Conservation (phyloP, 495 filamentous ascomycete species). For the Alectoria sarmentosa region DNA sequence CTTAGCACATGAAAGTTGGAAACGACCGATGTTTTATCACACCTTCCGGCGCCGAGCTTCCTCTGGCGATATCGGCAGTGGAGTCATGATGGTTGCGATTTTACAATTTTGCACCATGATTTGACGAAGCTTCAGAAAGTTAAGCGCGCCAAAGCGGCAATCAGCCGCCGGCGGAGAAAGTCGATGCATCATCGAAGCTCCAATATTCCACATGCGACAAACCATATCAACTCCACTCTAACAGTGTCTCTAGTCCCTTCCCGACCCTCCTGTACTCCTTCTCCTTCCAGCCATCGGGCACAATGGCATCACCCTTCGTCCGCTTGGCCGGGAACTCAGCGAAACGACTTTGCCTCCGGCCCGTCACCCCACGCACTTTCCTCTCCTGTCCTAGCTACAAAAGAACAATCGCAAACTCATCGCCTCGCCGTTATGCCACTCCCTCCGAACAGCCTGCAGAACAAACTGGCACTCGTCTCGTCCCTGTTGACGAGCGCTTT, state of each 20-base stretch:
- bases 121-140: slow-evolving; percentile 10
- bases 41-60: slow-evolving; percentile 47
- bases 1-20: slow-evolving; percentile 2
- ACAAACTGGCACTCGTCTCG: slow-evolving; percentile 53
- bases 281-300: slow-evolving; percentile 25
- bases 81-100: slow-evolving; percentile 41
- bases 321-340: slow-evolving; percentile 56
- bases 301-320: slow-evolving; percentile 61
- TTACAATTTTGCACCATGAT: not conserved
- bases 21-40: slow-evolving; percentile 25
- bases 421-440: slow-evolving; percentile 54
- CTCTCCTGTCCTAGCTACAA: slow-evolving; percentile 40
- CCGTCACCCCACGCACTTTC: slow-evolving; percentile 33
- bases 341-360: slow-evolving; percentile 56
- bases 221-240: not conserved
- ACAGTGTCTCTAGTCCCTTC: not conserved
- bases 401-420: slow-evolving; percentile 63
- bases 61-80: slow-evolving; percentile 40
- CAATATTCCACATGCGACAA: slow-evolving; percentile 5
- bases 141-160: slow-evolving; percentile 12
- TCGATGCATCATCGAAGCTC: slow-evolving; percentile 18
- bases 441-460: slow-evolving; percentile 35
- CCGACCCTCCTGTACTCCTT: not conserved
- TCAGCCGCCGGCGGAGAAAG: slow-evolving; percentile 8
- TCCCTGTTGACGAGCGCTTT: slow-evolving; percentile 54